Evolutionary conservation across 306 rosid species (phyloP).

Genomic region (Ormosia emarginata): DNA sequence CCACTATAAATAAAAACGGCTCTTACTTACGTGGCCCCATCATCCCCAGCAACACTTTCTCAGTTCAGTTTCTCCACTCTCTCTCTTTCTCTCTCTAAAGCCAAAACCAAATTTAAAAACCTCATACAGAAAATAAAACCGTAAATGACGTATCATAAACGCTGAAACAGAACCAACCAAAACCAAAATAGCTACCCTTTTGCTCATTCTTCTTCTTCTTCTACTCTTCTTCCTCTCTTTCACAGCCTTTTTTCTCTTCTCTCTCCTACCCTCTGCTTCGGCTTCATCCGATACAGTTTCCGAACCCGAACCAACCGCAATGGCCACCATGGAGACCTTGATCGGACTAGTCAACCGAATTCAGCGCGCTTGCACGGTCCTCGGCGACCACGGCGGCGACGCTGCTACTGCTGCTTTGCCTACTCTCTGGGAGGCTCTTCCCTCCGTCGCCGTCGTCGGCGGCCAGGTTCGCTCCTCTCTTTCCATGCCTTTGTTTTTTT

Average conservation of each 20-base stretch:
- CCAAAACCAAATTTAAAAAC: slow-evolving; percentile 1
- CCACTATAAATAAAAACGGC: not conserved
- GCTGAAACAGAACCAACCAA: slow-evolving; percentile 2
- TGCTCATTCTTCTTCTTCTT: not conserved
- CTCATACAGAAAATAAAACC: not conserved
- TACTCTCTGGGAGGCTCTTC: slow-evolving; percentile 85
- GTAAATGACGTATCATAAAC: slow-evolving; percentile 16
- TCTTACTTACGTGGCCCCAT: slow-evolving; percentile 20
- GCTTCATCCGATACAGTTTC: not conserved
- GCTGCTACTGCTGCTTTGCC: slow-evolving; percentile 30
- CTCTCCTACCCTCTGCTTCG: not conserved
- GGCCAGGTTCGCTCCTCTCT: slow-evolving; percentile 65
- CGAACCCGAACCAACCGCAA: not conserved
- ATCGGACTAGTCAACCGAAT: slow-evolving; percentile 79
- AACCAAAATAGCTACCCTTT: slow-evolving; percentile 29
- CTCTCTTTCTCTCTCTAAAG: not conserved
- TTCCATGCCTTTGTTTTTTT: not conserved
- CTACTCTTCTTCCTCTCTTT: not conserved
- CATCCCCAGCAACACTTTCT: not conserved
- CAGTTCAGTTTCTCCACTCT: not conserved
- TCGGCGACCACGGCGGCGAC: slow-evolving; percentile 81
- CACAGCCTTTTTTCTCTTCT: not conserved
- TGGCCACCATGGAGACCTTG: slow-evolving; percentile 52
- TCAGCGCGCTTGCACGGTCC: slow-evolving; percentile 78
- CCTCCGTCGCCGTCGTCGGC: slow-evolving; percentile 88